Base-by-base conservation (phyloP, 164 flowering plant species). In the Malania oleifera region DNA sequence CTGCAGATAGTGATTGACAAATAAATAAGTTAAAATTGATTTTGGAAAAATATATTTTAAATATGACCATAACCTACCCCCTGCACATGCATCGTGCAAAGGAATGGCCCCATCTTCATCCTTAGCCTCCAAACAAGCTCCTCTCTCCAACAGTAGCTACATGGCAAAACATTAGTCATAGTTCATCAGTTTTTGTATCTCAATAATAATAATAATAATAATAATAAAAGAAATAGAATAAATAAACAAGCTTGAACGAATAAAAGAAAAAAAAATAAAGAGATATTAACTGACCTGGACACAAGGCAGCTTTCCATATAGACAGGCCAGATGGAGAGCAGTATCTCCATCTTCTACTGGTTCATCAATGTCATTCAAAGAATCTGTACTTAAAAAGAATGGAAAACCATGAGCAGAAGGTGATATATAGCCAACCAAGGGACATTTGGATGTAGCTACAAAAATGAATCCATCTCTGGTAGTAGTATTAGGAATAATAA, bases 91-190 rank as follows among this genome's bases (percentile, higher is more conserved):
- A 85, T 92, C 98, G 69, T 92, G 98, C 53, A 92, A 66, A 56
- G 98, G 96, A 70, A 89, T 69, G 25, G 93, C 97, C n/a, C 96
- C 98, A 63, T 92, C 96, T 75, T 87, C 91, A 72, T 92, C 98
- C 75, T 77, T 79, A 35, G 68, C 70, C 70, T 84, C 96, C 80
- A 87, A 44, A 61, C 52, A 61, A 56, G 95, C 97, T 52, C 98
- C 91, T 64, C 95, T 84, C 69, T 86, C 90, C 75, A 89, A 67
- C 19, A 92, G 81, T 52, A 89, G 65, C 98, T 92, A 69, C 38
- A 67, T 8, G 26, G 54, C 24, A 41, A 65, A 31, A 57, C 54
- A 1, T 40, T 17, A 20, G 11, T 62, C 20, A 20, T 18, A 26
- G 13, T 50, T 5, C 31, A 52, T 26, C 55, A 27, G 26, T 43